A percentile compares a stretch with the other conserved stretches of the same genome.
Evolutionary conservation across 2,329 filamentous ascomycete genomes (phyloP).

Genomic region (Xylariaceae sp.): DNA sequence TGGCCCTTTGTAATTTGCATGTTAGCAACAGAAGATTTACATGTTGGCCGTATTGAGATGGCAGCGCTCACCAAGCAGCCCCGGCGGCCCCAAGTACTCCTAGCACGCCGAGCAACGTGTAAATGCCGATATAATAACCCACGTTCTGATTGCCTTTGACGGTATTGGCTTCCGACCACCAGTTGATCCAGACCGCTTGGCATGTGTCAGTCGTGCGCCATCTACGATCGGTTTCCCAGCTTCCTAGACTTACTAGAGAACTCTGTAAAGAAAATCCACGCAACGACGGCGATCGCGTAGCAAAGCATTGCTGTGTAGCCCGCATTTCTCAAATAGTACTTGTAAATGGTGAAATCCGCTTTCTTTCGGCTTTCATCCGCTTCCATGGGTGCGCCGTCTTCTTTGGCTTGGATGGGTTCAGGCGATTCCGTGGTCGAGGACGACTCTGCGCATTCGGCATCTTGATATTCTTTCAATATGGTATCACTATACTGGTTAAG

Average conservation of each 20-base stretch:
- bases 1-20: background rate
- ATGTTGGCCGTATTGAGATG: no score
- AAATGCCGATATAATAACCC: constrained; percentile 13
- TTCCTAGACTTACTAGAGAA: background rate
- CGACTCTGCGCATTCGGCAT: no score
- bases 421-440: no score
- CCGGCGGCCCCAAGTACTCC: background rate
- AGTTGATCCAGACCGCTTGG: constrained; percentile 13
- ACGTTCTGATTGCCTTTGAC: constrained; percentile 6
- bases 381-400: no score
- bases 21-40: no score
- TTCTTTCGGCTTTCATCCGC: background rate
- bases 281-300: background rate
- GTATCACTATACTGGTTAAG: no score
- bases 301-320: background rate
- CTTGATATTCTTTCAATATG: no score
- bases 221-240: no score
- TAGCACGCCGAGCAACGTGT: background rate
- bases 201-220: no score
- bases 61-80: no score
- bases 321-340: background rate
- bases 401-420: no score
- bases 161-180: constrained; percentile 14
- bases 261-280: background rate
- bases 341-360: background rate